These are phyloP conservation scores for Dittrichia graveolens DNA, from an alignment of 129 eudicot genomes.

Conservation along the genomic window DNA sequence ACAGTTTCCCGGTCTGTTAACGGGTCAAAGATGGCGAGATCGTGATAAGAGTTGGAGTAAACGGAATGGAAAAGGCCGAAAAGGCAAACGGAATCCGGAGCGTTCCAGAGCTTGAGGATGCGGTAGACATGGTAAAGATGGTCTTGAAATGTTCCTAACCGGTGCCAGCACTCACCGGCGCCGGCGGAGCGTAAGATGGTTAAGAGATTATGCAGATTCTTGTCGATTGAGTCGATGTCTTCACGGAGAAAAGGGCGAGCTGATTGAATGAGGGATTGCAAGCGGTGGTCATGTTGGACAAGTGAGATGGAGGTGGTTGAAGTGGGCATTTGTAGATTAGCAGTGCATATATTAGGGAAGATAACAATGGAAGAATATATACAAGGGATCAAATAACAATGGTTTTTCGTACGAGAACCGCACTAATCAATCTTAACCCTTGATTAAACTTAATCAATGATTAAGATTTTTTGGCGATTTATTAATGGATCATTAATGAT, in stretches of 20 bases:
- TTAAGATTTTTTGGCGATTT: too few species aligned
- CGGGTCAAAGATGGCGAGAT: conserved; percentile 91
- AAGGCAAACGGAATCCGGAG: conserved; percentile 67
- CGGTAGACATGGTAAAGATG: conserved; percentile 73
- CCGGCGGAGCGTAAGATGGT: conserved; percentile 77
- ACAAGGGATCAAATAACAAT: too few species aligned
- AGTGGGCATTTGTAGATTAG: conserved; percentile 22
- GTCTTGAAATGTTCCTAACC: conserved; percentile 81
- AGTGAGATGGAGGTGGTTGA: conserved; percentile 12
- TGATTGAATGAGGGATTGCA: conserved; percentile 40
- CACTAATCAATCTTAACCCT: too few species aligned
- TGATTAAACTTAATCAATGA: too few species aligned
- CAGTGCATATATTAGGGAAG: too few species aligned
- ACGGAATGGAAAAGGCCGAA: conserved; percentile 94
- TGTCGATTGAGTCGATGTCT: conserved; percentile 51
- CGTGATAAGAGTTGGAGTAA: conserved; percentile 90
- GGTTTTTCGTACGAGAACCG: too few species aligned
- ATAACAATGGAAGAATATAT: too few species aligned
- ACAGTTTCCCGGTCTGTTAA: conserved; percentile 71
- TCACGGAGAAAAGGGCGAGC: conserved; percentile 83
- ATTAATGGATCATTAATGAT: too few species aligned
- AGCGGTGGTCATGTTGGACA: conserved; percentile 9
- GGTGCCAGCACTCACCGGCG: conserved; percentile 97
- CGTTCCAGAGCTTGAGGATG: conserved; percentile 85
- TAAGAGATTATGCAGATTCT: conserved; percentile 53